These are phyloP conservation scores for Ogataea glucozyma DNA, from an alignment of 805 yeast species.

Conservation along the genomic window DNA sequence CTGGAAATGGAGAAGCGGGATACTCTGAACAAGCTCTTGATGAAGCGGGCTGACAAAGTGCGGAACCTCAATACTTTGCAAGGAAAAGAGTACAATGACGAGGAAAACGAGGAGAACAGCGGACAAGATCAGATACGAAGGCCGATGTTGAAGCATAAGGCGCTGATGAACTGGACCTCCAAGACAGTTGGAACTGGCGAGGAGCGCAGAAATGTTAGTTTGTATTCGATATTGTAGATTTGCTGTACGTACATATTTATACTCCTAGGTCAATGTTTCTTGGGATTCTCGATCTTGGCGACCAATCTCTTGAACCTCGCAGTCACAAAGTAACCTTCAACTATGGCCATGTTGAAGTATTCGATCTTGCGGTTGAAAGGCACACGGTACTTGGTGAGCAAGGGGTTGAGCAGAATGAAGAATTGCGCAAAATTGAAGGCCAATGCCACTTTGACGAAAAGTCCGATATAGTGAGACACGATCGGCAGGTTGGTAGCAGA, in stretches of 20 bases:
- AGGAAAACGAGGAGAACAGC: conserved; percentile 20
- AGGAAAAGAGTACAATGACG: conserved; percentile 33
- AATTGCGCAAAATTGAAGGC: conserved; percentile 55
- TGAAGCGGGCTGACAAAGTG: conserved; percentile 78
- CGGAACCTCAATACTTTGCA: conserved; percentile 38
- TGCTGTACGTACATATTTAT: too few species aligned
- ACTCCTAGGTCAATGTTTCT: too few species aligned
- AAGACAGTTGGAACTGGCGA: conserved; percentile 23
- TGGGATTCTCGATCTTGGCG: conserved; percentile 19
- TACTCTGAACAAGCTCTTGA: conserved; percentile 80
- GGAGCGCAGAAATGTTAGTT: conserved; percentile 16
- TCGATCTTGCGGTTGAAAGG: conserved; percentile 47
- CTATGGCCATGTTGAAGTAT: conserved; percentile 53
- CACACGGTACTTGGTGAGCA: conserved; percentile 58
- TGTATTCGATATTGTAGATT: conserved; percentile 20
- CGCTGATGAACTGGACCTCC: conserved; percentile 43
- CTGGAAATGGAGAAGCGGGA: conserved; percentile 92
- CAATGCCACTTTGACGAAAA: conserved; percentile 29
- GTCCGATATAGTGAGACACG: conserved; percentile 12
- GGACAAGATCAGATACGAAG: conserved; percentile 33
- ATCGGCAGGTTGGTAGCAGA: conserved; percentile 9
- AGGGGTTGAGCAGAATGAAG: conserved; percentile 48
- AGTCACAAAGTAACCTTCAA: conserved; percentile 63
- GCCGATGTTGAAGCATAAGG: conserved; percentile 47
- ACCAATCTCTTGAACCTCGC: conserved; percentile 40